Conservation (phyloP, 78 protist species). For the Diacronema lutheri region DNA sequence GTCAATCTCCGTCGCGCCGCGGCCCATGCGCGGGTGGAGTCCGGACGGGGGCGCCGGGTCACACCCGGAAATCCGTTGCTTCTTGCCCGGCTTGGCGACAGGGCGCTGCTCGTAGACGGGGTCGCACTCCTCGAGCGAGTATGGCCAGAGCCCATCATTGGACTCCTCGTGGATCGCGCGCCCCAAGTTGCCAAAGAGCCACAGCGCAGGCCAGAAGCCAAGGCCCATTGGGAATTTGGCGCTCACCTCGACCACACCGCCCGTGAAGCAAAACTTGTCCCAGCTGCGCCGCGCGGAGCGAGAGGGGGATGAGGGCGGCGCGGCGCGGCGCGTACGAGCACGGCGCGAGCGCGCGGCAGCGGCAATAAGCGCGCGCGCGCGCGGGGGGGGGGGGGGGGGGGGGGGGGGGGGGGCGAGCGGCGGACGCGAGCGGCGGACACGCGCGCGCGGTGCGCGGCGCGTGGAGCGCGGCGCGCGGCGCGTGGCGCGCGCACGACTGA, state of each 20-base stretch:
- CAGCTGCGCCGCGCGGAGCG: too few relatives aligned
- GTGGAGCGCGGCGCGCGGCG: too few relatives aligned
- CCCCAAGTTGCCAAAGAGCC: constrained; percentile 8
- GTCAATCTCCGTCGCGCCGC: constrained; percentile 1
- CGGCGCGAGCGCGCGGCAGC: too few relatives aligned
- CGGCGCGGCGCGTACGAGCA: too few relatives aligned
- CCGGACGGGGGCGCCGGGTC: background rate
- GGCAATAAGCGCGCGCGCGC: too few relatives aligned
- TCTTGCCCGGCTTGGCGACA: background rate
- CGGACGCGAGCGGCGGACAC: too few relatives aligned
- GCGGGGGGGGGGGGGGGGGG: too few relatives aligned
- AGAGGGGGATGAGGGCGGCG: too few relatives aligned
- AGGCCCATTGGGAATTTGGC: background rate
- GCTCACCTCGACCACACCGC: background rate
- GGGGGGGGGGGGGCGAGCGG: too few relatives aligned
- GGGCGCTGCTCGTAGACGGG: background rate
- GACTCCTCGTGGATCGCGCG: background rate
- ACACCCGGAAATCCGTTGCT: constrained; percentile 8
- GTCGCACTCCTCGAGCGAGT: background rate
- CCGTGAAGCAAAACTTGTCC: constrained; percentile 17
- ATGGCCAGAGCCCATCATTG: constrained; percentile 4
- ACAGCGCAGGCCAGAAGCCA: constrained; percentile 17
- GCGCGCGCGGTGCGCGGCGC: too few relatives aligned
- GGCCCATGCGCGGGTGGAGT: background rate
- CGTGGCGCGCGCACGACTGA: too few relatives aligned